Base-by-base conservation (phyloP, 2,329 filamentous ascomycete species). In the Trichoderma breve region DNA sequence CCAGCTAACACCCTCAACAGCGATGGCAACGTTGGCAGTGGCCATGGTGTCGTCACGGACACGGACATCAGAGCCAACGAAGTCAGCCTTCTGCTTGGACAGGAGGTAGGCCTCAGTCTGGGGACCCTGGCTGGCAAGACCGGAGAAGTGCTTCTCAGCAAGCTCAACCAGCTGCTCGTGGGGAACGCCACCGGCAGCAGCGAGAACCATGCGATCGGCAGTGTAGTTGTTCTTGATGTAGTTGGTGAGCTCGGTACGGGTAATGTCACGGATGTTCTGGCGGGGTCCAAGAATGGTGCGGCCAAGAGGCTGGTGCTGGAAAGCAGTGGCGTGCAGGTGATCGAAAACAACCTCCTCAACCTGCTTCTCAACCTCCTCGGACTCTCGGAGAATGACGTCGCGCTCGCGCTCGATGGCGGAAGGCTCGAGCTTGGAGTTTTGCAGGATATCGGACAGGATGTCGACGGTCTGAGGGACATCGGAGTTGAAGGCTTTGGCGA, bases 151-250 rank as follows among this genome's bases (percentile, higher is more conserved):
- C 89, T 98, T 93, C 87, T 99, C 95, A 77, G 96, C 96, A 76
- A 99, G 91, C 81, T 95, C 92, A 79, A 99, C 96, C 74, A 99
- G 91, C 86, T 97, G 89, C 82, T 95, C 89, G 85, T 99, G 96
- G 76, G 95, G 94, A 76, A 99, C 88, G 79, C 96, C 96, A 84
- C 96, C 96, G 76, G 96, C 92, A 82, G 95, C 95, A 77, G 98
- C 96, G 62, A 99, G 92, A 76, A 99, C 95, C 95, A 99, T 99
- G 84, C 97, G 95, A 86, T 99, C 96, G 76, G 96, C 95, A 72
- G 95, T 98, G 89, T 99, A 99, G 90, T 99, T 99, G 86, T 90
- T 96, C 89, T 97, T 97, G 89, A 99, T 98, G 87, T 99, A 99
- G 87, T 93, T 93, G 83, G 88, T 86, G 77, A 99, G 89, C 84